phyloP scores from a whole-genome alignment of 1,139 yeast genomes.

The Arxiozyma heterogenica region DNA sequence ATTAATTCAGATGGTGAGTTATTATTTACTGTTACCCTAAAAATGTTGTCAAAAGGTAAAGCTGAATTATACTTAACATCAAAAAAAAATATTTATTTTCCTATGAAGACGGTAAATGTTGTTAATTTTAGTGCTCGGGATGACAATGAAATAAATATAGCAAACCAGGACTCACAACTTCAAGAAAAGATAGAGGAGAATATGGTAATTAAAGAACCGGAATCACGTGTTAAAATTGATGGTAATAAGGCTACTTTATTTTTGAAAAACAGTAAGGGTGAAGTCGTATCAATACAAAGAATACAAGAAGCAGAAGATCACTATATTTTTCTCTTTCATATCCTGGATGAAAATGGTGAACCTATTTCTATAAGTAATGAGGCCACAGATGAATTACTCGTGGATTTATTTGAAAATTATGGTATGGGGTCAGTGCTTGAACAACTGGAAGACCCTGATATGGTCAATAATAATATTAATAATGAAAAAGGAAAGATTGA shows the following conservation, averaged over 20 bases:
- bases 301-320: background rate
- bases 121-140: background rate
- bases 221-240: background rate
- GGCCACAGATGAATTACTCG: background rate
- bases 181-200: background rate
- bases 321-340: background rate
- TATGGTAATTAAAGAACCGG: background rate
- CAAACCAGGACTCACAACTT: background rate
- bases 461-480: too few relatives aligned
- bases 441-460: background rate
- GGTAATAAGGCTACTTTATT: background rate
- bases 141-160: background rate
- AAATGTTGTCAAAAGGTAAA: background rate
- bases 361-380: background rate
- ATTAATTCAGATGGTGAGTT: constrained; percentile 15
- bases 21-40: background rate
- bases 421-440: background rate
- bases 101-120: background rate
- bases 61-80: background rate
- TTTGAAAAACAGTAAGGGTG: background rate
- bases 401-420: background rate
- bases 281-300: background rate
- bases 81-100: background rate
- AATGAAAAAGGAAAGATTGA: background rate
- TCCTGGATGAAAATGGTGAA: constrained; percentile 1